These are phyloP conservation scores for Pseudogymnoascus sp. DNA, from an alignment of 2,329 filamentous ascomycete genomes.

Conservation along the genomic window DNA sequence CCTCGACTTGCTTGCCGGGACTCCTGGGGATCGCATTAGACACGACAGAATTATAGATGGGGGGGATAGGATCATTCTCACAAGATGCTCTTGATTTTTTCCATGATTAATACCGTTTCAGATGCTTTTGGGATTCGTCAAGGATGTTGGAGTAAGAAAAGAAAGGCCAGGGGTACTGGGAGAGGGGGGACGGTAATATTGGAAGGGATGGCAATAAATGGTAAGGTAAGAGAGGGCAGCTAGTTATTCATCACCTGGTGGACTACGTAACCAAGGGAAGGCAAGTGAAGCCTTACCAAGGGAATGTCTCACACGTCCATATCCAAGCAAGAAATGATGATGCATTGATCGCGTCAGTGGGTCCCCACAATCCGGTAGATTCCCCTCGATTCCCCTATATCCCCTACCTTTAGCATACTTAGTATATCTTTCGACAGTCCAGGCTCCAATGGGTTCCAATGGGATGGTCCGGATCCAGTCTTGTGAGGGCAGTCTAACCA, in stretches of 20 bases:
- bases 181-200: background rate
- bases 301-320: background rate
- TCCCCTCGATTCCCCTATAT: slow-evolving; percentile 7
- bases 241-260: slow-evolving; percentile 4
- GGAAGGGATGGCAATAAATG: slow-evolving; percentile 1
- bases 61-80: slow-evolving; percentile 14
- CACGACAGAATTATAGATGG: background rate
- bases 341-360: slow-evolving; percentile 5
- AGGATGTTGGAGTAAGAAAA: background rate
- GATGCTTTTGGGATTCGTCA: background rate
- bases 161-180: background rate
- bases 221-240: slow-evolving; percentile 2
- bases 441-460: background rate
- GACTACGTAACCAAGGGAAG: slow-evolving; percentile 3
- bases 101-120: slow-evolving; percentile 21
- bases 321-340: background rate
- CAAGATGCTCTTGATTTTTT: slow-evolving; percentile 28
- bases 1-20: slow-evolving; percentile 20
- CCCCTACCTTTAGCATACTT: slow-evolving; percentile 8
- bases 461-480: slow-evolving; percentile 4
- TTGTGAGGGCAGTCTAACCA: background rate
- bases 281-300: slow-evolving; percentile 2
- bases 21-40: slow-evolving; percentile 14
- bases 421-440: background rate
- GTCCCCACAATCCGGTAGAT: background rate